Evolutionary conservation across 2,329 filamentous ascomycete genomes (phyloP).

Genomic region (Fusarium armeniacum): DNA sequence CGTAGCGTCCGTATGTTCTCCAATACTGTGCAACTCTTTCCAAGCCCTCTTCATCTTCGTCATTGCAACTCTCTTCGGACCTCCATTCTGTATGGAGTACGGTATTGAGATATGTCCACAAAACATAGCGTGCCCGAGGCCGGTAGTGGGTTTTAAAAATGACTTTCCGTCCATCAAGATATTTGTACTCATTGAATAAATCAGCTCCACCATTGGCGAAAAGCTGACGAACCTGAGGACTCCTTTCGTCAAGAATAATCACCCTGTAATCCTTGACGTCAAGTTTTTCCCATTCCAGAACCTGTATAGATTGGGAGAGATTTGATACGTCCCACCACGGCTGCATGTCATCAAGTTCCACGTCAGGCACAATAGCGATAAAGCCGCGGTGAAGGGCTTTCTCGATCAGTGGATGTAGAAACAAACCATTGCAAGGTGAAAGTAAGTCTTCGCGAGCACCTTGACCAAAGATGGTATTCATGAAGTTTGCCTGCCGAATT

Average conservation of each 20-base stretch:
- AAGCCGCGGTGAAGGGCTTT: background rate
- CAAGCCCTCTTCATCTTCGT: background rate
- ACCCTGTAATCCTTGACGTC: background rate
- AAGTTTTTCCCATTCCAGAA: background rate
- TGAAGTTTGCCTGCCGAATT: background rate
- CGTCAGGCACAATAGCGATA: background rate
- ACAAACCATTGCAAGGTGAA: background rate
- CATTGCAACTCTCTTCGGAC: background rate
- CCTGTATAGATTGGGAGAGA: background rate
- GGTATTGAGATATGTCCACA: background rate
- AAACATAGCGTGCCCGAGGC: background rate
- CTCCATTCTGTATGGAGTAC: background rate
- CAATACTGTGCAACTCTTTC: background rate
- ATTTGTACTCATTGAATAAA: rapidly evolving
- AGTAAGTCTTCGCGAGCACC: background rate
- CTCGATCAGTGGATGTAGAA: background rate
- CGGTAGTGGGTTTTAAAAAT: background rate
- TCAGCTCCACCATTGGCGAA: background rate
- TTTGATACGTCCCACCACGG: background rate
- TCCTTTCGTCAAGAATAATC: background rate
- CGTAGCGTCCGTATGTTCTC: background rate
- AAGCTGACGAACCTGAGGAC: background rate
- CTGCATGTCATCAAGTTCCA: background rate
- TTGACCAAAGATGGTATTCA: background rate
- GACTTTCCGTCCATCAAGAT: background rate